Conservation (phyloP, 441 rosid species). For the Jatropha multifida region DNA sequence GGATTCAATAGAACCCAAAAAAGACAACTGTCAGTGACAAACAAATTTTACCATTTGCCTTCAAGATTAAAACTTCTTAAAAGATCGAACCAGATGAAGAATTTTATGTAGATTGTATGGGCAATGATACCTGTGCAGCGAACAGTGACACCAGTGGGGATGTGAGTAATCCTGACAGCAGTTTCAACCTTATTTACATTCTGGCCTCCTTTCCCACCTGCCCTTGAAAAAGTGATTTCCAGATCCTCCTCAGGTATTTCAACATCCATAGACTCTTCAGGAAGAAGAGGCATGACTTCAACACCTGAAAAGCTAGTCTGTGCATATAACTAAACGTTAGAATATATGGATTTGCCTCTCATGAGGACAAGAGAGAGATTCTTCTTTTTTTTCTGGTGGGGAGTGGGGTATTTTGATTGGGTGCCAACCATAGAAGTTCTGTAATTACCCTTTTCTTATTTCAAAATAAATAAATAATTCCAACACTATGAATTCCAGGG, state of each 20-base stretch:
- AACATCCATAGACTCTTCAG: constrained; percentile 68
- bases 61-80: not conserved
- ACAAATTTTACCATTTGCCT: not conserved
- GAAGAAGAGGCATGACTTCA: constrained; percentile 97
- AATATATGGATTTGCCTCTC: not conserved
- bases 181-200: constrained; percentile 96
- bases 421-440: not conserved
- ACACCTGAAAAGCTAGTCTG: constrained; percentile 98
- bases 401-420: not conserved
- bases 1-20: too few relatives aligned
- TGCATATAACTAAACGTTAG: constrained; percentile 23
- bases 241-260: constrained; percentile 93
- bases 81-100: not conserved
- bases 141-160: constrained; percentile 82
- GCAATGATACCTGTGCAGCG: constrained; percentile 71
- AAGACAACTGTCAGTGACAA: too few relatives aligned
- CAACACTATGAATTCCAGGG: constrained; percentile 2
- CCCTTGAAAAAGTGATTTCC: constrained; percentile 81
- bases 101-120: not conserved
- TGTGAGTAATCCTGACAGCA: constrained; percentile 88
- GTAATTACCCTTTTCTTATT: not conserved
- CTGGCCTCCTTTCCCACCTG: constrained; percentile 98
- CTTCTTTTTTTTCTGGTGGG: too few relatives aligned
- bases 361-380: too few relatives aligned
- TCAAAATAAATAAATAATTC: not conserved